These are phyloP conservation scores for Drosera capensis DNA, from an alignment of 148 eudicot genomes.

Conservation along the genomic window DNA sequence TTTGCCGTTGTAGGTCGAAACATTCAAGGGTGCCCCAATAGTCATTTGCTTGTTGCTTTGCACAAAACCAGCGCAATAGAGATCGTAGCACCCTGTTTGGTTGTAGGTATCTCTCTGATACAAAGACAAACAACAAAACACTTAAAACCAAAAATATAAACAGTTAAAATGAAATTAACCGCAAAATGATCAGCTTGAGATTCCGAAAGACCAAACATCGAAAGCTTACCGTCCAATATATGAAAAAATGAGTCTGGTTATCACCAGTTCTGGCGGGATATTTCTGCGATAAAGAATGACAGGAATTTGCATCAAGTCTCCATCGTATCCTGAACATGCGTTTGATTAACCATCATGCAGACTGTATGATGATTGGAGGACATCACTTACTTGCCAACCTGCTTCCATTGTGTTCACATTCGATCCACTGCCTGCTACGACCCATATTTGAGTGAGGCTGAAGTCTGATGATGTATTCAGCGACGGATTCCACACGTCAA, in stretches of 20 bases:
- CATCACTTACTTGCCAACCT: conserved; percentile 1
- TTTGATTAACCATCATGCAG: too few relatives aligned
- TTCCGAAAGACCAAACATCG: neutral
- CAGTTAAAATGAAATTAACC: too few relatives aligned
- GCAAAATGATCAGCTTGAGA: too few relatives aligned
- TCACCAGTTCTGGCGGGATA: neutral
- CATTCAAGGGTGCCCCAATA: neutral
- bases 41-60: neutral
- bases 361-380: too few relatives aligned
- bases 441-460: conserved; percentile 2
- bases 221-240: neutral
- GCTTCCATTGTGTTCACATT: neutral
- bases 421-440: neutral
- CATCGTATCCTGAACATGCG: too few relatives aligned
- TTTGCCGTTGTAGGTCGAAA: neutral
- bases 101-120: neutral
- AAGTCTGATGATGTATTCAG: neutral
- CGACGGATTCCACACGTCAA: neutral
- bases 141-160: neutral
- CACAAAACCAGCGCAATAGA: neutral
- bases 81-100: too few relatives aligned
- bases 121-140: neutral
- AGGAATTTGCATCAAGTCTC: too few relatives aligned
- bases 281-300: too few relatives aligned
- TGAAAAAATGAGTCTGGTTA: neutral